Percentiles rank a stretch among this genome's conserved stretches.
Evolutionary conservation across 345 rosid species (phyloP).

Genomic region (Syzygium oleosum): DNA sequence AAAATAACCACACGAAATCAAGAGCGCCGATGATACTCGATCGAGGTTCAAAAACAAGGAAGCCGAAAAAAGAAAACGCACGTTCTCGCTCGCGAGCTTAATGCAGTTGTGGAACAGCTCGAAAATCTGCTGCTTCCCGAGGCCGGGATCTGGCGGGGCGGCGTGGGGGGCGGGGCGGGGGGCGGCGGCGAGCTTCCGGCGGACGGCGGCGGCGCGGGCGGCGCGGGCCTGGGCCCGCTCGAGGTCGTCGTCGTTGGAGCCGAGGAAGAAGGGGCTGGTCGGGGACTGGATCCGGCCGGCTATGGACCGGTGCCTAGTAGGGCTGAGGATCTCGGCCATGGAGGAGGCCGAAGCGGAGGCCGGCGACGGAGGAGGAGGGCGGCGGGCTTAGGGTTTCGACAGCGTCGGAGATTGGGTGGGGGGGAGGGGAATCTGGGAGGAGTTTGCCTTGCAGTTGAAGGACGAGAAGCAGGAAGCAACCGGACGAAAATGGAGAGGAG

Average conservation of each 20-base stretch:
- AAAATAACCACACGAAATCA: neutral
- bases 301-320: slow-evolving; percentile 47
- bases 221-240: slow-evolving; percentile 92
- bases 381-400: neutral
- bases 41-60: neutral
- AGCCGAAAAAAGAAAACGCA: slow-evolving; percentile 7
- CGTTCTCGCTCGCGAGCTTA: slow-evolving; percentile 94
- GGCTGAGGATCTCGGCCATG: slow-evolving; percentile 71
- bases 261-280: slow-evolving; percentile 64
- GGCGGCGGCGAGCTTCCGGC: slow-evolving; percentile 47
- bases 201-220: slow-evolving; percentile 75
- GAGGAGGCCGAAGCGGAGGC: neutral
- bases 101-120: slow-evolving; percentile 85
- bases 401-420: neutral
- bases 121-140: slow-evolving; percentile 70
- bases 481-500: neutral
- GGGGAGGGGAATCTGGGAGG: neutral
- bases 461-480: neutral
- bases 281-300: slow-evolving; percentile 71
- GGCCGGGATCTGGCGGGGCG: slow-evolving; percentile 34
- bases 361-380: neutral
- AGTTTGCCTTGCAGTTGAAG: neutral
- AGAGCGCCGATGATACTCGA: neutral
- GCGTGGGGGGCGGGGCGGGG: slow-evolving; percentile 37
- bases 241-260: slow-evolving; percentile 69